Conservation (phyloP, 441 rosid species). For the Gossypium armourianum region DNA sequence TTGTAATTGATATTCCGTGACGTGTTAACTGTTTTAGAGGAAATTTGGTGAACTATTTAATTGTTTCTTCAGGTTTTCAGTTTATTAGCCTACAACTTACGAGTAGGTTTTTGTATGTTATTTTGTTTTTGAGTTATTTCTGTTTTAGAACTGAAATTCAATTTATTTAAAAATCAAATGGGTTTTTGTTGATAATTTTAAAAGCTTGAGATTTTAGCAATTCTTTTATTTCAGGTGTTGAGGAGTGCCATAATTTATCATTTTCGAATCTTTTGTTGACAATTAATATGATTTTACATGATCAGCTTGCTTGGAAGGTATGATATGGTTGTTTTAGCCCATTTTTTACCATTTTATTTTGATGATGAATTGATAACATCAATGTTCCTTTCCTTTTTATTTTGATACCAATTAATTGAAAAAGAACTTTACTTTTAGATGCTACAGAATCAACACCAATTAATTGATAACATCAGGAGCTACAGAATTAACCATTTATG, state of each 20-base stretch:
- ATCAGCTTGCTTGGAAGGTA: neutral
- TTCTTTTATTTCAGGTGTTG: neutral
- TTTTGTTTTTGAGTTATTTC: conserved; percentile 10
- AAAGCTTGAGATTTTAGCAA: neutral
- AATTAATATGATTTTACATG: neutral
- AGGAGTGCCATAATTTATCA: neutral
- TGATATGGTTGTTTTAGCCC: neutral
- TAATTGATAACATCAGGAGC: neutral
- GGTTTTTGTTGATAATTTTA: conserved; percentile 17
- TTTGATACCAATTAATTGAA: neutral
- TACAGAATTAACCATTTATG: conserved; percentile 21
- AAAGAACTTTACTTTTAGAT: neutral
- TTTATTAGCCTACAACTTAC: neutral
- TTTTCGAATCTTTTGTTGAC: neutral
- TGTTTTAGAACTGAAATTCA: conserved; percentile 19
- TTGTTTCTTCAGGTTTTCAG: neutral
- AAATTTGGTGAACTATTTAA: neutral
- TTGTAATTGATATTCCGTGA: conserved; percentile 14
- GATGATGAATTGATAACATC: neutral
- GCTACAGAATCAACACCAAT: conserved; percentile 16
- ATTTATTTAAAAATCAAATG: conserved; percentile 4
- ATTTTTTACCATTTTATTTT: neutral
- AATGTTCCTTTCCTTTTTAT: neutral
- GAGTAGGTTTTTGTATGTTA: conserved; percentile 11
- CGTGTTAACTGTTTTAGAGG: neutral